Conservation (phyloP, 176 grass and related monocot species). For the Cenchrus americanus region DNA sequence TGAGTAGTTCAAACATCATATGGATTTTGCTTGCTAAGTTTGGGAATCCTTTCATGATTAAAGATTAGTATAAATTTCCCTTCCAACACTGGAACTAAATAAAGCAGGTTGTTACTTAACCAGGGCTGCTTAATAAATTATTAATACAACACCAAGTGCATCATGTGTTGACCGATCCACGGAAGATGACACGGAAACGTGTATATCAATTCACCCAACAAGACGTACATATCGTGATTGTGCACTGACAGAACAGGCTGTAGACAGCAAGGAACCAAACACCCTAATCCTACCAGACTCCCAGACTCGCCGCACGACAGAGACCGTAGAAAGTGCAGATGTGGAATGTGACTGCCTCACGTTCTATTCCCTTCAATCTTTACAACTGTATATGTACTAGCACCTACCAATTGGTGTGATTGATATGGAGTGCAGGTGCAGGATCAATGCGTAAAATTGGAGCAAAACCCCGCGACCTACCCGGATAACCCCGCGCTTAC, state of each 20-base stretch:
- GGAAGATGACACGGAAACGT: background rate
- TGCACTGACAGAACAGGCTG: background rate
- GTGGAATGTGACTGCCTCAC: background rate
- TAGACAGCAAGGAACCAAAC: background rate
- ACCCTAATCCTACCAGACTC: background rate
- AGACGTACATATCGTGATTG: background rate
- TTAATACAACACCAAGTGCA: background rate
- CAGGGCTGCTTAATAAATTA: background rate
- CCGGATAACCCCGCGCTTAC: background rate
- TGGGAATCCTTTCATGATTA: background rate
- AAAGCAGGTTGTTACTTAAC: background rate
- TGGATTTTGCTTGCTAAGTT: background rate
- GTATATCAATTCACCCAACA: background rate
- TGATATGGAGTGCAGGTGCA: background rate
- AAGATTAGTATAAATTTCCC: background rate
- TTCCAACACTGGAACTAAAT: background rate
- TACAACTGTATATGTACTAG: background rate
- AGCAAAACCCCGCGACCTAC: background rate
- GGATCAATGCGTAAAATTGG: background rate
- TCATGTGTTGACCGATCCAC: background rate
- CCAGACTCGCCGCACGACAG: background rate
- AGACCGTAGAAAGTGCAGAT: background rate
- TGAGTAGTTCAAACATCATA: background rate
- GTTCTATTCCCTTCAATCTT: background rate
- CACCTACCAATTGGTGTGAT: constrained; percentile 26